A percentile compares a stretch with the other conserved stretches of the same genome.
Conservation (phyloP, 2,329 filamentous ascomycete species). For the Aspergillus pseudotamarii region DNA sequence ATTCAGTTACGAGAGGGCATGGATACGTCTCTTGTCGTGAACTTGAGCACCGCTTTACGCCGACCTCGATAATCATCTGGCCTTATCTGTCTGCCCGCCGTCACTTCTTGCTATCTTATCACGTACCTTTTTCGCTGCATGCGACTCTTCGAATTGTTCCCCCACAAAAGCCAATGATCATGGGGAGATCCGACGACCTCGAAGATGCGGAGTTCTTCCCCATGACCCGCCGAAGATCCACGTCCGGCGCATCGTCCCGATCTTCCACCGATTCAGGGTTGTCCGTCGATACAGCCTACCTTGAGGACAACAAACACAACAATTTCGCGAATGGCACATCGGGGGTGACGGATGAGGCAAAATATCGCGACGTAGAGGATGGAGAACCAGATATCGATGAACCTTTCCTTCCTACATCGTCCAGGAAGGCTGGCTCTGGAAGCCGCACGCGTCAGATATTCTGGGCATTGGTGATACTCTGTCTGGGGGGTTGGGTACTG, state of each 20-base stretch:
- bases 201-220: slow-evolving; percentile 31
- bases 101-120: neutral
- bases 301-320: slow-evolving; percentile 30
- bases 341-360: slow-evolving; percentile 15
- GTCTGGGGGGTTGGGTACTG: slow-evolving; percentile 49
- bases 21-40: neutral
- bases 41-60: neutral
- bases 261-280: slow-evolving; percentile 37
- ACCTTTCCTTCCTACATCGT: slow-evolving; percentile 24
- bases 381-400: slow-evolving; percentile 30
- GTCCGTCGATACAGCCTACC: slow-evolving; percentile 36
- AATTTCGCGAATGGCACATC: slow-evolving; percentile 11
- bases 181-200: slow-evolving; percentile 30
- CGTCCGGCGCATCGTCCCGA: slow-evolving; percentile 28
- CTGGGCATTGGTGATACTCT: slow-evolving; percentile 45
- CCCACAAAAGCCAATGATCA: slow-evolving; percentile 19
- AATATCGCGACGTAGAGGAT: slow-evolving; percentile 42
- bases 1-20: neutral
- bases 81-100: neutral
- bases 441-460: slow-evolving; percentile 40
- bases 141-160: slow-evolving; percentile 4
- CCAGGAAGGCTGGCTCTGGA: slow-evolving; percentile 28
- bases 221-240: slow-evolving; percentile 28
- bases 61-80: neutral
- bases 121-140: neutral